These are phyloP conservation scores for Metschnikowia peoriensis DNA, from an alignment of 805 yeast genomes.

Conservation along the genomic window DNA sequence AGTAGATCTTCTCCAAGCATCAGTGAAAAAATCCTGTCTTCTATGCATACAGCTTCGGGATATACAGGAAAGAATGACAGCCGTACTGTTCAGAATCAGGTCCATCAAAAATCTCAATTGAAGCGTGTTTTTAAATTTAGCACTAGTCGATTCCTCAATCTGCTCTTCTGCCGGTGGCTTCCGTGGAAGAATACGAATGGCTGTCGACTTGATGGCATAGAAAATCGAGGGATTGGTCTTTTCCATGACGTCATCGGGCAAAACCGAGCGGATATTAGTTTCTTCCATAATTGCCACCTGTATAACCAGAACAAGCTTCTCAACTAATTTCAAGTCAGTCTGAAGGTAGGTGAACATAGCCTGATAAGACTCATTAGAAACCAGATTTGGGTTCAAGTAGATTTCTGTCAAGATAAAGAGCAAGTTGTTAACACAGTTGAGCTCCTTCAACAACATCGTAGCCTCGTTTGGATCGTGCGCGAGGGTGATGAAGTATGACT, in stretches of 20 bases:
- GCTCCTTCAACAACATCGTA: conserved; percentile 31
- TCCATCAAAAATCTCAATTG: conserved; percentile 52
- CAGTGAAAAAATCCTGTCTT: conserved; percentile 42
- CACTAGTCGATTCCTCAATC: conserved; percentile 41
- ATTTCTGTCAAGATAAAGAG: conserved; percentile 55
- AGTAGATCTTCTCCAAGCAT: conserved; percentile 37
- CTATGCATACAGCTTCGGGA: conserved; percentile 46
- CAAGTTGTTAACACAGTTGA: conserved; percentile 43
- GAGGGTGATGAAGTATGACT: conserved; percentile 38
- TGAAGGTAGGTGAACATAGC: conserved; percentile 33
- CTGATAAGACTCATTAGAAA: conserved; percentile 45
- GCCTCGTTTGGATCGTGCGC: conserved; percentile 26
- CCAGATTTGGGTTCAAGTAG: conserved; percentile 51
- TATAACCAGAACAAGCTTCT: conserved; percentile 45
- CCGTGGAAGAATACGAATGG: conserved; percentile 42
- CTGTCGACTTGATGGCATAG: conserved; percentile 23
- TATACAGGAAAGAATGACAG: conserved; percentile 43
- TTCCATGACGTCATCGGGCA: conserved; percentile 48
- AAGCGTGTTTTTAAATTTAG: conserved; percentile 61
- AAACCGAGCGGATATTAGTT: conserved; percentile 43
- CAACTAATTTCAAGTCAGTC: conserved; percentile 26
- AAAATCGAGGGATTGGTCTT: conserved; percentile 40
- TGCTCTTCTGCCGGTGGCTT: conserved; percentile 37
- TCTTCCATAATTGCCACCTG: conserved; percentile 59
- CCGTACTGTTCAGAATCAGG: conserved; percentile 45